Percentiles rank a stretch among this genome's conserved stretches.
phyloP scores from a whole-genome alignment of 176 grass and related monocot genomes.

The Poa pratensis region DNA sequence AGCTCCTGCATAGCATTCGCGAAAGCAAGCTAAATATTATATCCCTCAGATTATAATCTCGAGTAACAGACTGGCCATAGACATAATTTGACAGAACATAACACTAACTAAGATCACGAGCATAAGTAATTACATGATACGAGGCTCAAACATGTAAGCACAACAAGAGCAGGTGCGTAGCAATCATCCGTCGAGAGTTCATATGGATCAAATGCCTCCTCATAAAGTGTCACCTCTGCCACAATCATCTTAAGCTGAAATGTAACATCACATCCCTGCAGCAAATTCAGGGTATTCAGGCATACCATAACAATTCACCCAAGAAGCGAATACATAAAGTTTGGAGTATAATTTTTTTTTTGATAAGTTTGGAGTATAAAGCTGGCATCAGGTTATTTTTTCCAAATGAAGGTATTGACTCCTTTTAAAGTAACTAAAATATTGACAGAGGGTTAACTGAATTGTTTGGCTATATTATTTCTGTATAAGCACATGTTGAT shows the following conservation, averaged over 20 bases:
- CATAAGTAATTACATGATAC: not conserved
- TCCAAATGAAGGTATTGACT: not conserved
- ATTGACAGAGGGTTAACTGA: not conserved
- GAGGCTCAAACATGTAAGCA: conserved; percentile 5
- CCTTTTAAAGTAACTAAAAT: not conserved
- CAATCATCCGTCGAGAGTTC: not conserved
- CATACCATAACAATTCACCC: conserved; percentile 12
- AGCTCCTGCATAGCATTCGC: conserved; percentile 1
- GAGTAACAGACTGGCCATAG: not conserved
- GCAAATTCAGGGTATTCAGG: not conserved
- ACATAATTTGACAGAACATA: not conserved
- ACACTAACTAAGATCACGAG: conserved; percentile 12
- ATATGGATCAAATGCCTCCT: conserved; percentile 8
- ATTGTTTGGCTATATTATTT: not conserved
- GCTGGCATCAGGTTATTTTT: not conserved
- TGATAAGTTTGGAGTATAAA: not conserved
- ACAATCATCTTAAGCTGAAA: not conserved
- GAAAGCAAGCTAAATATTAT: not conserved
- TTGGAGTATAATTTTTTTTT: not conserved
- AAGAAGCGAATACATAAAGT: not conserved
- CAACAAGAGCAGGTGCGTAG: not conserved
- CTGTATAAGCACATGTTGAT: not conserved
- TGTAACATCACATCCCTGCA: conserved; percentile 18
- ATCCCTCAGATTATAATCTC: not conserved
- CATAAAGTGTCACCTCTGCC: not conserved